Evolutionary conservation across 179 eudicot species (phyloP), one percentile per base, ranked within the genome.

Genomic region (Beta macrorhiza): DNA sequence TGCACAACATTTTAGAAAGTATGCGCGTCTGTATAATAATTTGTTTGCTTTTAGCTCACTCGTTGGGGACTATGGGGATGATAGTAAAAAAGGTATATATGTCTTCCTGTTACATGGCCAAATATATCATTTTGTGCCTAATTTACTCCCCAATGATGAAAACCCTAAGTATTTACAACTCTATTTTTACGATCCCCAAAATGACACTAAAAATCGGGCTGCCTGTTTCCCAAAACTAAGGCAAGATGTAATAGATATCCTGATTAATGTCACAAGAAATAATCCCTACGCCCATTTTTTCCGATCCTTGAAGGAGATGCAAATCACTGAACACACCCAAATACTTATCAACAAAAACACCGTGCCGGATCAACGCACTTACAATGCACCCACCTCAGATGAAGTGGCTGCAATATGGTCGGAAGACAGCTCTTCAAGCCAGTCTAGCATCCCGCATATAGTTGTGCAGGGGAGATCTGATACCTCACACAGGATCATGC

Each of bases 21-120:
- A 42, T 19, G 69, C n/a, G 0, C 55, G 42, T 11, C 12, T 77
- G 1, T 77, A 49, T 2, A 63, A 77, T 47, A 77, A 77, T 17
- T 12, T 64, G 1, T 77, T 77, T 49, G 44, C 80, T 4, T 77
- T 77, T 29, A 63, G 62, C 32, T 77, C 59, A 45, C 14, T 77
- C 5, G 72, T 47, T 0, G 72, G 71, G 5, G 5, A 3, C 14
- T 11, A 10, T 63, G 8, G 49, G 0, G 53, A 45, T 1, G 1
- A 22, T 0, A 76, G 44, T 1, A 4, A 45, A 2, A 62, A 49
- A 15, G 49, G 72, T 1, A 64, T 77, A 1, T 77, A 64, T 63
- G 80, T 63, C 5, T 63, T 77, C 9, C 49, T 14, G 3, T 13
- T 74, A 1, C 64, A 74, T 57, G 78, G 78, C 2, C 25, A 57